Base-by-base conservation (phyloP, 2,329 filamentous ascomycete genomes). In the Elsinoe ampelina region DNA sequence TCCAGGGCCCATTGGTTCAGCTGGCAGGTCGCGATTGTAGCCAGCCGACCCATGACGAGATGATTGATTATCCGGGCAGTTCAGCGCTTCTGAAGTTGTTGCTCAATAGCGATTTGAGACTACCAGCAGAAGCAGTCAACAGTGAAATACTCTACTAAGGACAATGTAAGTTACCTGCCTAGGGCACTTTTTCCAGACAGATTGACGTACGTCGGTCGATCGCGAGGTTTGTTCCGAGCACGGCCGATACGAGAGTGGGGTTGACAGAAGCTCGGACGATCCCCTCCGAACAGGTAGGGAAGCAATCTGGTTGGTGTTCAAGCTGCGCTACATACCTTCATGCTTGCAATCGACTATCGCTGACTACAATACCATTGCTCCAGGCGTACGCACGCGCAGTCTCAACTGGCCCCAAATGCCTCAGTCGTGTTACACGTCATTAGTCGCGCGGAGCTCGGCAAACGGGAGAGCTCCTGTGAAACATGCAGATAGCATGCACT, bases 1-100 rank as follows among this genome's bases (percentile, higher is more conserved):
- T 85, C 83, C 6, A 86, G 74, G 54, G 79, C 66, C 71, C 71
- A 73, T 61, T 73, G 71, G 60, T 73, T 72, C 26, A 73, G 66
- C 54, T 71, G 67, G 20, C 71, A 74, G 55, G 75, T 77, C 56
- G 74, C 73, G 39, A 77, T 68, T 54, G 70, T 72, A 20, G 71
- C 67, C 22, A 73, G 64, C 57, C 71, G 70, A 11, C 71, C 71
- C 71, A 61, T 61, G 15, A n/a, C 56, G 47, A 17, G 13, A n/a
- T 8, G 11, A 10, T 58, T 32, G 22, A 5, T 32, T 56, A 50
- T 10, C 35, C n/a, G 12, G 8, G 4, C 3, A 5, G 26, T 30
- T 30, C 26, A 5, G 3, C 26, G 7, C 7, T 8, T 6, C 22
- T 6, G n/a, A n/a, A n/a, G n/a, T n/a, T n/a, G n/a, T n/a, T n/a